Conservation (phyloP, 805 yeast species). For the Vanderwaltozyma yarrowii region DNA sequence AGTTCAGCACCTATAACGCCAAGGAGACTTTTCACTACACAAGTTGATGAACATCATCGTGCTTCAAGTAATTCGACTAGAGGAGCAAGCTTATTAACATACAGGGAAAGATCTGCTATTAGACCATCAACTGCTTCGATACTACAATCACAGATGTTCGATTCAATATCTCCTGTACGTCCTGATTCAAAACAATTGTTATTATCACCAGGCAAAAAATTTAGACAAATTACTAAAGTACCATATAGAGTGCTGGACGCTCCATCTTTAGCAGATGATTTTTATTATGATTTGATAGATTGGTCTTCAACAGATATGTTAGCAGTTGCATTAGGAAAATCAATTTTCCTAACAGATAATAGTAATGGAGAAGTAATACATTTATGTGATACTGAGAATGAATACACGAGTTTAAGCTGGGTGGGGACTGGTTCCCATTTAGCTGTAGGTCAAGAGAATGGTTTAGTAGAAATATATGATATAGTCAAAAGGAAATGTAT, state of each 20-base stretch:
- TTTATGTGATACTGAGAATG: constrained; percentile 63
- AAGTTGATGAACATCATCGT: constrained; percentile 12
- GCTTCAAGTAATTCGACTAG: constrained; percentile 22
- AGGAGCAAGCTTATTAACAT: constrained; percentile 58
- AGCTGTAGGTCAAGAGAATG: constrained; percentile 83
- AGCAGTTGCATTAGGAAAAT: constrained; percentile 82
- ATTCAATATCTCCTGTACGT: constrained; percentile 78
- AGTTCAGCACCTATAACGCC: constrained; percentile 29
- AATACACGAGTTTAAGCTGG: constrained; percentile 86
- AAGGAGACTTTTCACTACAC: constrained; percentile 17
- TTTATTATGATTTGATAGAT: constrained; percentile 82
- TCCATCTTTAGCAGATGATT: constrained; percentile 89
- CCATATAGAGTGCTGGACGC: constrained; percentile 94
- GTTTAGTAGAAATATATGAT: constrained; percentile 92
- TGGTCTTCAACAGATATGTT: constrained; percentile 89
- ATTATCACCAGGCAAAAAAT: constrained; percentile 71
- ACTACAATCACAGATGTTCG: constrained; percentile 51
- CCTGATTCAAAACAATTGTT: constrained; percentile 75
- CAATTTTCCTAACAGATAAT: constrained; percentile 89
- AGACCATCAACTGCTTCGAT: constrained; percentile 51
- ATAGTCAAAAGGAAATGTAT: constrained; percentile 72
- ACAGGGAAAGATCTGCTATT: constrained; percentile 57
- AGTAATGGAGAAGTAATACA: constrained; percentile 72
- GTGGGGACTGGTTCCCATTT: constrained; percentile 89
- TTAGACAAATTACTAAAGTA: constrained; percentile 68